phyloP scores from a whole-genome alignment of 306 rosid species.

The Rosa multiflora region DNA sequence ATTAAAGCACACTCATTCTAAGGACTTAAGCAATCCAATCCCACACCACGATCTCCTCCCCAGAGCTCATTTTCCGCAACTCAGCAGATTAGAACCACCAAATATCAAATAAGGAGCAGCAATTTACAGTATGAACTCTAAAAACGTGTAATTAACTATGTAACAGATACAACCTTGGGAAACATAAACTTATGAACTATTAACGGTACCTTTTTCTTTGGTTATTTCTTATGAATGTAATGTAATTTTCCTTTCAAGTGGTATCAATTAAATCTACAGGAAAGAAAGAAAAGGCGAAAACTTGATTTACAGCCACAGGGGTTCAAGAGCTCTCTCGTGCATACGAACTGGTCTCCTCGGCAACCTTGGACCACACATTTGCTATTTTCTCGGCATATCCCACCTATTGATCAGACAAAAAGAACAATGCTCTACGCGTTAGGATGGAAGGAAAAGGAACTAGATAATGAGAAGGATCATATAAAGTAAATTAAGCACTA shows the following conservation, averaged over 20 bases:
- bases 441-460: not conserved
- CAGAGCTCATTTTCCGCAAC: not conserved
- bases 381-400: slow-evolving; percentile 97
- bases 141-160: slow-evolving; percentile 17
- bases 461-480: not conserved
- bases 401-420: slow-evolving; percentile 43
- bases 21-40: not conserved
- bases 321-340: slow-evolving; percentile 53
- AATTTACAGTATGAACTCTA: slow-evolving; percentile 25
- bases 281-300: slow-evolving; percentile 7
- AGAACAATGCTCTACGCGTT: not conserved
- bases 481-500: not conserved
- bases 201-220: not conserved
- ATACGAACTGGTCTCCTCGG: slow-evolving; percentile 73
- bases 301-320: slow-evolving; percentile 37
- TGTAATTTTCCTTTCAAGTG: slow-evolving; percentile 24
- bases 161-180: slow-evolving; percentile 27
- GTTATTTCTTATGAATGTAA: slow-evolving; percentile 34
- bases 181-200: slow-evolving; percentile 22
- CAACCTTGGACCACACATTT: slow-evolving; percentile 83
- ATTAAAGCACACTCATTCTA: not conserved
- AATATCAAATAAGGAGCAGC: slow-evolving; percentile 16
- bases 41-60: not conserved
- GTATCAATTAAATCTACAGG: slow-evolving; percentile 19
- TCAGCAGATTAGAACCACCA: not conserved